A percentile compares a stretch with the other conserved stretches of the same genome.
These are phyloP conservation scores for Penicillium griseofulvum DNA, from an alignment of 2,329 filamentous ascomycete genomes.

Conservation along the genomic window DNA sequence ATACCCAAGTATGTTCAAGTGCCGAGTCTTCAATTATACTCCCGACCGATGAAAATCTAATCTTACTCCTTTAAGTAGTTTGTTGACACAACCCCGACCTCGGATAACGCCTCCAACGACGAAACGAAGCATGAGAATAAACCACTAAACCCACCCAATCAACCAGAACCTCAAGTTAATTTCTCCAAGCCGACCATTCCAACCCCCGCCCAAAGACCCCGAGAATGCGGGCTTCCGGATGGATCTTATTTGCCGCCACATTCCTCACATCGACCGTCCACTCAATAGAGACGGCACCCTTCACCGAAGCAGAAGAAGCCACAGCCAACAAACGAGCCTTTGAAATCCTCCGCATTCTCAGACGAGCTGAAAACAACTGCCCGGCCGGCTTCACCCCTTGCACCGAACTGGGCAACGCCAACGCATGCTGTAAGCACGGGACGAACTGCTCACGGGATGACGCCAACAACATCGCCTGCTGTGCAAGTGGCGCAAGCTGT, in stretches of 20 bases:
- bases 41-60: constrained; percentile 8
- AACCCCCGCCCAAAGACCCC: constrained; percentile 7
- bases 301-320: constrained; percentile 26
- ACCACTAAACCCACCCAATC: neutral
- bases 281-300: constrained; percentile 32
- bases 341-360: constrained; percentile 33
- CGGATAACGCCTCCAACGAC: constrained; percentile 11
- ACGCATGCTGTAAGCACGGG: constrained; percentile 55
- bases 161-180: constrained; percentile 1
- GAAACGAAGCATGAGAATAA: constrained; percentile 9
- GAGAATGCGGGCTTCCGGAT: constrained; percentile 36
- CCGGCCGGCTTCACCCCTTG: constrained; percentile 54
- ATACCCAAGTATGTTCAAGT: neutral
- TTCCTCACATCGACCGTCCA: constrained; percentile 31
- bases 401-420: constrained; percentile 50
- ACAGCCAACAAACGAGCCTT: constrained; percentile 27
- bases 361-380: constrained; percentile 43
- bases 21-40: neutral
- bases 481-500: constrained; percentile 56
- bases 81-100: constrained; percentile 29
- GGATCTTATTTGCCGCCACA: constrained; percentile 33
- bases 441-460: constrained; percentile 57
- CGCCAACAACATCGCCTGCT: constrained; percentile 60
- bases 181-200: neutral
- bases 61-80: constrained; percentile 34